phyloP scores from a whole-genome alignment of 164 flowering plant species.

The Protea cynaroides region DNA sequence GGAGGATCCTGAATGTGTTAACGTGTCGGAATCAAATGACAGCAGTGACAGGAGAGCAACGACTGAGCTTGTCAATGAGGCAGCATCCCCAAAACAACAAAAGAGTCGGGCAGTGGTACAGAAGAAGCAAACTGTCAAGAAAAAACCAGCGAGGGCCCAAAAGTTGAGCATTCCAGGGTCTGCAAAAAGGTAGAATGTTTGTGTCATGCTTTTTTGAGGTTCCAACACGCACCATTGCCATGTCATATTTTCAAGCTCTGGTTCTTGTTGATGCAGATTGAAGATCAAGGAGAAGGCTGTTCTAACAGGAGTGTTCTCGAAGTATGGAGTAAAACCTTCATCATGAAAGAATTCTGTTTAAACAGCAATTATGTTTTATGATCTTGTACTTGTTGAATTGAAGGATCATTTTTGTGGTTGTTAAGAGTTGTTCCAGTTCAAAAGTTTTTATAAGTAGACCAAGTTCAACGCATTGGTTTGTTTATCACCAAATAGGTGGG shows the following conservation, averaged over 20 bases:
- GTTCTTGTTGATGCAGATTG: conserved; percentile 45
- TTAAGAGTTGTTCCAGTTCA: no score
- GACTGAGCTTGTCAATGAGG: conserved; percentile 2
- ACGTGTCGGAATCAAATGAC: conserved; percentile 5
- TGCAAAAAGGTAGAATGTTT: conserved; percentile 43
- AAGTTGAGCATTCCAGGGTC: conserved; percentile 50
- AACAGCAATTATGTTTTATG: no score
- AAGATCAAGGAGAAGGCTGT: conserved; percentile 56
- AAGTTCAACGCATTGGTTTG: no score
- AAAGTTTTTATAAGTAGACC: no score
- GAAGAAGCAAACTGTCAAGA: conserved; percentile 23
- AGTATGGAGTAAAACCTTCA: conserved; percentile 35
- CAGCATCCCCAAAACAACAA: conserved; percentile 13
- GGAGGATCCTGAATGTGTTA: conserved; percentile 15
- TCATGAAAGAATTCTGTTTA: not conserved
- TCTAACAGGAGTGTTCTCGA: conserved; percentile 52
- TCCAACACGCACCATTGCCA: not conserved
- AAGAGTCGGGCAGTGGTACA: conserved; percentile 5
- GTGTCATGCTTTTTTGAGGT: not conserved
- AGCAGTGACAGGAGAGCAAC: conserved; percentile 5
- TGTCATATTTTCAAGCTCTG: not conserved
- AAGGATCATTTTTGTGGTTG: no score
- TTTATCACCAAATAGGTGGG: no score
- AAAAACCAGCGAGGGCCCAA: conserved; percentile 23
- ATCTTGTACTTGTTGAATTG: no score